Evolutionary conservation across 768 basidiomycete species (phyloP), one percentile per base, ranked within the genome.

Genomic region (Sporobolomyces pararoseus): DNA sequence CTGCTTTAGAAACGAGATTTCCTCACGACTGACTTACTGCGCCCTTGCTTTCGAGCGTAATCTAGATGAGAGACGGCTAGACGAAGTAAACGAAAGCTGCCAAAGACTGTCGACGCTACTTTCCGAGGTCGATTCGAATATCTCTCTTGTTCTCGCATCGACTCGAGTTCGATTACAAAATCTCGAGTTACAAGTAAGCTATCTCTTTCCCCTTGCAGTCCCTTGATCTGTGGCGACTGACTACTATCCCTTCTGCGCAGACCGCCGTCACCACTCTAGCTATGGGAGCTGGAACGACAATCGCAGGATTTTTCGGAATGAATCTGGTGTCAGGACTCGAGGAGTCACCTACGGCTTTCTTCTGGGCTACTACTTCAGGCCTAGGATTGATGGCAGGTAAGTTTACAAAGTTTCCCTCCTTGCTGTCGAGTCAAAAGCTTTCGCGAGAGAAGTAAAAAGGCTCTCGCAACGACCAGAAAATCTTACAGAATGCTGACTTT

Each of bases 251-350:
- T 6, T 21, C 23, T 51, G n/a, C n/a, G n/a, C n/a, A 72, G 67
- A 73, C 72, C 7, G 70, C 74, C 5, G 72, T 75, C 27, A 55
- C 68, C 1, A 72, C 74, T 0, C 52, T 75, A 14, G 67, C 67
- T 1, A 60, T 75, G 44, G 70, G 67, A 7, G 65, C 70, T 0
- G 71, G 74, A 12, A 68, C 70, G 7, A 52, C 68, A 0, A 35
- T 72, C 14, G 60, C 68, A 3, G 65, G 66, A 5, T 59, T 70
- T 25, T 72, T 72, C 42, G 74, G 65, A 29, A 71, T 74, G 73
- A 74, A 74, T 63, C 37, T 74, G 3, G 27, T 64, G 1, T 34
- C 29, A 3, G 63, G 63, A 1, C 46, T 74, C 5, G 73, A 74
- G 21, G 70, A 71, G n/a, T 32, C 62, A 21, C 63, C 63, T 0